Evolutionary conservation across 495 filamentous ascomycete genomes (phyloP).

Genomic region (Penicillium atrosanguineum): DNA sequence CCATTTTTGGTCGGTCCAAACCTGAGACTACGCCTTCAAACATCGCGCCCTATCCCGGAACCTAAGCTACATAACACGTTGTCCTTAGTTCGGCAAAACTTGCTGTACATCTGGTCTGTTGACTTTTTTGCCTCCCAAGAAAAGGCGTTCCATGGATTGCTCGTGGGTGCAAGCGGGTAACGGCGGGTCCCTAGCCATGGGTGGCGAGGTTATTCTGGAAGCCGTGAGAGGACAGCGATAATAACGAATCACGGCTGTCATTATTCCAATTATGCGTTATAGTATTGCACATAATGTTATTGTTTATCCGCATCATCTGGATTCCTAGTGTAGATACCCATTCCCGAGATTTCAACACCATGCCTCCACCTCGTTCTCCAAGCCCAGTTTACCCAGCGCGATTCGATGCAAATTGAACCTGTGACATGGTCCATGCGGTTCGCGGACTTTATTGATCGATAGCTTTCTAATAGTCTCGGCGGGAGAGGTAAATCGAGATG

Average conservation of each 20-base stretch:
- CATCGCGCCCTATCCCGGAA: conserved; percentile 44
- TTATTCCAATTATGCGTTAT: background rate
- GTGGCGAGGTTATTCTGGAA: background rate
- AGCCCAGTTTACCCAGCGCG: too few species aligned
- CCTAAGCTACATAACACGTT: conserved; percentile 15
- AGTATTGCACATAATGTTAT: background rate
- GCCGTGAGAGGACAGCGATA: background rate
- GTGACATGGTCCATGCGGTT: too few species aligned
- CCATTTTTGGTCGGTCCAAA: conserved; percentile 32
- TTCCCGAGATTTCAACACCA: background rate
- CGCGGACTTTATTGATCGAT: too few species aligned
- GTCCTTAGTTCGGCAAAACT: background rate
- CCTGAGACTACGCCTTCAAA: conserved; percentile 23
- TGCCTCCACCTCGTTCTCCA: background rate
- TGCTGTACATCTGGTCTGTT: background rate
- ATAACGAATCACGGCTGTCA: background rate
- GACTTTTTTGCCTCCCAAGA: background rate
- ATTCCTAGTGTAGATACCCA: background rate
- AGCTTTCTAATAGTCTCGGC: too few species aligned
- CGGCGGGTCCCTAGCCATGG: background rate
- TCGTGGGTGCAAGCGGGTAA: background rate
- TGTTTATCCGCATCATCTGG: background rate
- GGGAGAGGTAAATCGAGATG: too few species aligned
- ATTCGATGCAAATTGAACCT: too few species aligned
- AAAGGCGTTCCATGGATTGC: background rate